Evolutionary conservation across 495 filamentous ascomycete species (phyloP).

Genomic region (Talaromyces liani): DNA sequence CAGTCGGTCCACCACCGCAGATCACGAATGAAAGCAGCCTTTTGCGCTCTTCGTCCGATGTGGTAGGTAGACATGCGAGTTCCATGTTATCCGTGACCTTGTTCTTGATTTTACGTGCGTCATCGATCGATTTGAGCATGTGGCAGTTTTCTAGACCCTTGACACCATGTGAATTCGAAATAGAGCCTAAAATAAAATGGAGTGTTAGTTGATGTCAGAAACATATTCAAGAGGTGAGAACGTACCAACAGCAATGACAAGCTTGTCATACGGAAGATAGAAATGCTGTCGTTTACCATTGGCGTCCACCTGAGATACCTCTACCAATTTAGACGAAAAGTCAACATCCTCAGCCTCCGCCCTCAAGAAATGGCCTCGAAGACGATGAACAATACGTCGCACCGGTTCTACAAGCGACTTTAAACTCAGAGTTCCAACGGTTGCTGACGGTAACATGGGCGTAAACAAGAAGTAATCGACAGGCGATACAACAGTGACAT

Average conservation of each 20-base stretch:
- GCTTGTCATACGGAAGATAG: slow-evolving; percentile 96
- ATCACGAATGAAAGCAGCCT: slow-evolving; percentile 90
- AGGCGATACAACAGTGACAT: slow-evolving; percentile 89
- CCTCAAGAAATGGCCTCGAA: slow-evolving; percentile 84
- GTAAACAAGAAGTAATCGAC: slow-evolving; percentile 97
- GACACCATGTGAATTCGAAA: slow-evolving; percentile 92
- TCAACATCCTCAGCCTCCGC: slow-evolving; percentile 81
- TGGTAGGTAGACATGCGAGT: slow-evolving; percentile 86
- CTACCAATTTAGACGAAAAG: slow-evolving; percentile 83
- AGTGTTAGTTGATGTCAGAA: not conserved
- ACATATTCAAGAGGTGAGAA: slow-evolving; percentile 5
- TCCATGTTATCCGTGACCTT: slow-evolving; percentile 89
- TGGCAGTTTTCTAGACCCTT: slow-evolving; percentile 91
- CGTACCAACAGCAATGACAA: slow-evolving; percentile 86
- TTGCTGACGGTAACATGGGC: slow-evolving; percentile 93
- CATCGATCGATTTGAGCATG: slow-evolving; percentile 88
- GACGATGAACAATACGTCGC: slow-evolving; percentile 65
- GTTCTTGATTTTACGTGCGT: slow-evolving; percentile 84
- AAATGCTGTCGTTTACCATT: slow-evolving; percentile 67
- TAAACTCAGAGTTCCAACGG: slow-evolving; percentile 89
- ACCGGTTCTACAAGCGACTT: slow-evolving; percentile 90
- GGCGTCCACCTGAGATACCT: slow-evolving; percentile 67
- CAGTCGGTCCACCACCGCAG: slow-evolving; percentile 91
- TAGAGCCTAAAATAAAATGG: slow-evolving; percentile 50
- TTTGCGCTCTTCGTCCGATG: slow-evolving; percentile 77